Evolutionary conservation across 257 asterid genomes (phyloP).

Genomic region (Paraleonurus japonicus): DNA sequence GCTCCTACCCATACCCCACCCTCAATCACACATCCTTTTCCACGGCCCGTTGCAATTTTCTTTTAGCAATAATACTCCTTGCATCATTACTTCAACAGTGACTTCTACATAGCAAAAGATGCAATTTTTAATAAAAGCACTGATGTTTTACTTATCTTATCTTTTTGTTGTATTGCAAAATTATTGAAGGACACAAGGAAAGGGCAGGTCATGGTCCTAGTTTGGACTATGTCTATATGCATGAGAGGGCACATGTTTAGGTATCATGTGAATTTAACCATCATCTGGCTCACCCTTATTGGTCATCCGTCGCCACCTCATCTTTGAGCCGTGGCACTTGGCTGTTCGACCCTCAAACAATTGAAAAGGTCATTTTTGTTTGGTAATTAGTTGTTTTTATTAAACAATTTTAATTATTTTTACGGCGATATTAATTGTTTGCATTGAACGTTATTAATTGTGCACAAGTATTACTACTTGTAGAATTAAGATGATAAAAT

Average conservation of each 20-base stretch:
- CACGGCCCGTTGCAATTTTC: neutral
- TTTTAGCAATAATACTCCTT: neutral
- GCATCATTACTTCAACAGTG: neutral
- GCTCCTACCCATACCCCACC: neutral
- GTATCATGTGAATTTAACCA: neutral
- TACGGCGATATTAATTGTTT: too few relatives aligned
- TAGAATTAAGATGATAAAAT: too few relatives aligned
- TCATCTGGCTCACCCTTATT: slow-evolving; percentile 22
- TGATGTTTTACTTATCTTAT: neutral
- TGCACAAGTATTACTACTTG: too few relatives aligned
- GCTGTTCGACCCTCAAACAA: neutral
- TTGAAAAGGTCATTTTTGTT: neutral
- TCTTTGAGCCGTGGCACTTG: slow-evolving; percentile 2
- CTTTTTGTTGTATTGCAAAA: slow-evolving; percentile 31
- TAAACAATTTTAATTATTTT: too few relatives aligned
- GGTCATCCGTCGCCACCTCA: neutral
- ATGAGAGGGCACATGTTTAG: slow-evolving; percentile 22
- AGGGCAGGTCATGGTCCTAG: slow-evolving; percentile 23
- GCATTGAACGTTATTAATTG: too few relatives aligned
- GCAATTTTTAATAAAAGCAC: neutral
- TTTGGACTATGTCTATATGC: slow-evolving; percentile 14
- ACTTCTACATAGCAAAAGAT: neutral
- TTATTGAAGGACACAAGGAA: slow-evolving; percentile 21
- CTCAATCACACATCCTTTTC: neutral
- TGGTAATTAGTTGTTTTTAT: too few relatives aligned